A percentile compares a stretch with the other conserved stretches of the same genome.
Conservation (phyloP, 768 basidiomycete genomes). For the Leccinum sublutescens region DNA sequence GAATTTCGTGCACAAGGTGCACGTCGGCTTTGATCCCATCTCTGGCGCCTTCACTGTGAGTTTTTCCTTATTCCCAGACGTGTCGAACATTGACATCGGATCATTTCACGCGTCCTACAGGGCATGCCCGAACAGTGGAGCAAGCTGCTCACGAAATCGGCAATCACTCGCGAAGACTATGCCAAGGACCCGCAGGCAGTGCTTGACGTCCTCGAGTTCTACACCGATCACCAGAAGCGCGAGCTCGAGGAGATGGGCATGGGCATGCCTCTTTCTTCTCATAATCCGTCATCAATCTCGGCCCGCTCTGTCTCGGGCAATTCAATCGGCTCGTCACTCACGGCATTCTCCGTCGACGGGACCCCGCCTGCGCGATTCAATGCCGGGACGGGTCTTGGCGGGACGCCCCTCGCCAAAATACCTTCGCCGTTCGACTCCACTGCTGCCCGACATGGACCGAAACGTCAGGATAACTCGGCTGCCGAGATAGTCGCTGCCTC, state of each 20-base stretch:
- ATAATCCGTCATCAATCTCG: slow-evolving; percentile 33
- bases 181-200: slow-evolving; percentile 97
- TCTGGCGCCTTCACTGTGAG: slow-evolving; percentile 92
- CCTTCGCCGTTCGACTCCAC: slow-evolving; percentile 31
- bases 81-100: background rate
- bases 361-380: slow-evolving; percentile 76
- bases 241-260: slow-evolving; percentile 69
- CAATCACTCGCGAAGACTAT: slow-evolving; percentile 97
- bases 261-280: slow-evolving; percentile 20
- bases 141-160: slow-evolving; percentile 93
- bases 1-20: slow-evolving; percentile 98
- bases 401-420: slow-evolving; percentile 49
- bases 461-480: slow-evolving; percentile 49
- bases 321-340: slow-evolving; percentile 30
- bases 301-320: slow-evolving; percentile 21
- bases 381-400: slow-evolving; percentile 90
- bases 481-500: slow-evolving; percentile 21
- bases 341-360: slow-evolving; percentile 34
- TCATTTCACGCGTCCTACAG: slow-evolving; percentile 37
- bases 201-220: slow-evolving; percentile 96
- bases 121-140: slow-evolving; percentile 98
- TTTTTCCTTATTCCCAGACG: slow-evolving; percentile 10
- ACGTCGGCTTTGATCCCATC: slow-evolving; percentile 94
- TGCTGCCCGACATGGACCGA: slow-evolving; percentile 34
- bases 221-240: slow-evolving; percentile 96